Evolutionary conservation across 345 rosid genomes (phyloP), one percentile per base, ranked within the genome.

Genomic region (Arabis hirsuta): DNA sequence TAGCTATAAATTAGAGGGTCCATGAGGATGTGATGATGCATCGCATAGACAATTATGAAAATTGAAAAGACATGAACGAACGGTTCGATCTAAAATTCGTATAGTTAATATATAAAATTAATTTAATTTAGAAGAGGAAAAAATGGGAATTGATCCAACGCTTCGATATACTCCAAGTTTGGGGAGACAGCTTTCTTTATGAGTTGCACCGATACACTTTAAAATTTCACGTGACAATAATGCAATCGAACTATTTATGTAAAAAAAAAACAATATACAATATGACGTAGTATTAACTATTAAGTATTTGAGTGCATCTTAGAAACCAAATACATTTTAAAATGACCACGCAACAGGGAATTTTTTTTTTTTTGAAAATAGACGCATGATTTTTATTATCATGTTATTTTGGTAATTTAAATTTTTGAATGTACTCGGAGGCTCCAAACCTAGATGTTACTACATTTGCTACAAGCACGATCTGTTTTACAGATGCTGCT

Each of bases 141-240:
- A 43, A 71, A 60, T 12, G 12, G 12, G 27, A 61, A 32, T 32
- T 54, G 45, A 54, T 62, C 36, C 47, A 44, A 54, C 13, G 62
- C 47, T 52, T 72, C 53, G 62, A 72, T 20, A 61, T 53, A 54
- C 43, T 50, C 74, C 42, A 71, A 71, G 67, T 61, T 50, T 50
- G 60, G 74, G 41, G 59, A 71, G 44, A 62, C 69, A 72, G 12
- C 46, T 62, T 62, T 62, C 38, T 63, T 44, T 54, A 34, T 62
- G 76, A 72, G 76, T 62, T 72, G 69, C 63, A 55, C 54, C 76
- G 13, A 62, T 32, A 31, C 55, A 72, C 76, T 62, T 62, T 62
- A 13, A 29, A 54, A 43, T 44, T 72, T 62, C 76, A 72, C 76
- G 63, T 72, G 76, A 54, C 76, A 72, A 72, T 72, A 72, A 72